Base-by-base conservation (phyloP, 768 basidiomycete species). In the Lanmaoa pseudosensibilis region DNA sequence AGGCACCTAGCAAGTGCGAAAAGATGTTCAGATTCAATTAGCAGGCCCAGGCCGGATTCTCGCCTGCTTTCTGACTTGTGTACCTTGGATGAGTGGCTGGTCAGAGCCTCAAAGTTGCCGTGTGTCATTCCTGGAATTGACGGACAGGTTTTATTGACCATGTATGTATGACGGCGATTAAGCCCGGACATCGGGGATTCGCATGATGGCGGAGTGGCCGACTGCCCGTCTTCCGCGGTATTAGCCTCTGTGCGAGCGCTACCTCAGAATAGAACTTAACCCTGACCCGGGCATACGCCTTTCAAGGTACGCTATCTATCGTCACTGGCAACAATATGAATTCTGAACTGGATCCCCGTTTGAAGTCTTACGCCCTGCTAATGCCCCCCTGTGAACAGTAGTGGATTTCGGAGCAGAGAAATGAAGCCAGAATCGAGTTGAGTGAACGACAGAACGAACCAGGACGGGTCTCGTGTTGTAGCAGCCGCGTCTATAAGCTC, bases 281-380 rank as follows among this genome's bases (percentile, higher is more conserved):
- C 13, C 43, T 47, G 46, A 53, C 34, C 45, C 46, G 41, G 52
- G 36, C 27, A 64, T 56, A 45, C 34, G 47, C 49, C 38, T 39
- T 48, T 7, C 33, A 50, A 64, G 60, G 61, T 59, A 50, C 53
- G 63, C 56, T 61, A 46, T 60, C 50, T 54, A 65, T 70, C 39
- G 68, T 60, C 63, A 61, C 48, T 59, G 21, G 59, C 60, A 63
- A 69, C 68, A 27, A 36, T 23, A 47, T 46, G 51, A 37, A 56
- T 68, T 68, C 68, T 59, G 65, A 65, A 55, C 50, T n/a, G 63
- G 68, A 67, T 70, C 52, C 52, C 57, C 63, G 45, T 45, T 33
- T 52, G 30, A 51, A 43, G 50, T 57, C 46, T 50, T 52, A 33
- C 33, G 37, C 56, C 56, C 45, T 54, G 38, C 45, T 44, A 48